Evolutionary conservation across 2,329 filamentous ascomycete species (phyloP).

Genomic region (Acrocalymma vagum): DNA sequence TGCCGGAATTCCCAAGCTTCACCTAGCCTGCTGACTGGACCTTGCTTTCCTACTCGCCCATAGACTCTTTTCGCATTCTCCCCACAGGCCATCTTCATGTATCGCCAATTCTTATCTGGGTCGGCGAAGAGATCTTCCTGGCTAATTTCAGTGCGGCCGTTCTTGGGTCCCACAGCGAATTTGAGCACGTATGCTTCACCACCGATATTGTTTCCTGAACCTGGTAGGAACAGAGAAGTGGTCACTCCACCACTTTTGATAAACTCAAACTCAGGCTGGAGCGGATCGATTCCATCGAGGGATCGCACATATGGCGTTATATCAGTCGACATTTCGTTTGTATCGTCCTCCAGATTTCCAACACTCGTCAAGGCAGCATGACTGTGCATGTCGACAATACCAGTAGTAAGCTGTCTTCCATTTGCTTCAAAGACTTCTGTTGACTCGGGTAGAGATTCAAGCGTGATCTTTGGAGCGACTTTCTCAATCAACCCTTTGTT

Average conservation of each 20-base stretch:
- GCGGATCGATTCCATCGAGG: slow-evolving; percentile 70
- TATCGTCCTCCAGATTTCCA: slow-evolving; percentile 65
- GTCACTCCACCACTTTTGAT: slow-evolving; percentile 80
- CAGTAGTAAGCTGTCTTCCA: slow-evolving; percentile 69
- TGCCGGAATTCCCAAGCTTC: slow-evolving; percentile 76
- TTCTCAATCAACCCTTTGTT: slow-evolving; percentile 68
- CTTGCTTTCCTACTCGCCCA: slow-evolving; percentile 61
- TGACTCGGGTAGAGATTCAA: slow-evolving; percentile 55
- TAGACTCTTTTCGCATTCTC: slow-evolving; percentile 74
- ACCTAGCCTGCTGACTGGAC: slow-evolving; percentile 69
- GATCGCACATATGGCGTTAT: slow-evolving; percentile 74
- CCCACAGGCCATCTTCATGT: slow-evolving; percentile 81
- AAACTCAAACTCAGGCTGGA: slow-evolving; percentile 71
- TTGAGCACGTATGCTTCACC: slow-evolving; percentile 76
- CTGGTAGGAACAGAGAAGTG: slow-evolving; percentile 71
- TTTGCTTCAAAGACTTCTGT: slow-evolving; percentile 65
- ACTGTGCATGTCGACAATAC: slow-evolving; percentile 77
- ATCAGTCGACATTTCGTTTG: slow-evolving; percentile 70
- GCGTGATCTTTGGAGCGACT: slow-evolving; percentile 58
- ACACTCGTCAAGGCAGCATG: slow-evolving; percentile 64
- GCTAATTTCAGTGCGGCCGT: slow-evolving; percentile 70
- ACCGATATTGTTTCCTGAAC: slow-evolving; percentile 77
- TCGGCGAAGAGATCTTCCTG: slow-evolving; percentile 71
- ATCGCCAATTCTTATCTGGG: slow-evolving; percentile 71
- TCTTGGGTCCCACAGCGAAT: slow-evolving; percentile 67